A percentile compares a stretch with the other conserved stretches of the same genome.
Evolutionary conservation across 768 basidiomycete genomes (phyloP).

Genomic region (Russula olivacea): DNA sequence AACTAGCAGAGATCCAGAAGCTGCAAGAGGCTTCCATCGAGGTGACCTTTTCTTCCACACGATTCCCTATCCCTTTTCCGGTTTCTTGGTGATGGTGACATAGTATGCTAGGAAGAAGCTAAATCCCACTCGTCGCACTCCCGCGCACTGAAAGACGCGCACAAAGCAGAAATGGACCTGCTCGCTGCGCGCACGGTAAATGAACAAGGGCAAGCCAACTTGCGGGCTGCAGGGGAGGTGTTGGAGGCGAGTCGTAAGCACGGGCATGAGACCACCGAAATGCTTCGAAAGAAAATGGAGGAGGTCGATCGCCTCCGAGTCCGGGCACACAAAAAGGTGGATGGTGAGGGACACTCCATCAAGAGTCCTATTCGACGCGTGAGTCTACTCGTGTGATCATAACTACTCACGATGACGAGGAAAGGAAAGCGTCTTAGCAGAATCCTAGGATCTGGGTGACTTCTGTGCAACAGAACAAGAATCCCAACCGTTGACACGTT

Average conservation of each 20-base stretch:
- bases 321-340: constrained; percentile 50
- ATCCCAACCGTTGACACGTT: background rate
- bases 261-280: constrained; percentile 52
- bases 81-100: too few species aligned
- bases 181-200: constrained; percentile 45
- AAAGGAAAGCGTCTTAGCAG: background rate
- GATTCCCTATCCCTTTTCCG: background rate
- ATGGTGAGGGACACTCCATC: constrained; percentile 38
- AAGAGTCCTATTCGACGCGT: constrained; percentile 20
- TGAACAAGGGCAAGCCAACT: constrained; percentile 26
- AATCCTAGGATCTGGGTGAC: background rate
- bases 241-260: constrained; percentile 48
- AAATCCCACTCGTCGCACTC: constrained; percentile 49
- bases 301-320: constrained; percentile 63
- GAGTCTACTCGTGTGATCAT: background rate
- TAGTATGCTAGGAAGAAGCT: constrained; percentile 44
- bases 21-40: constrained; percentile 64
- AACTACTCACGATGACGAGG: background rate
- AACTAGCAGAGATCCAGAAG: constrained; percentile 61
- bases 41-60: constrained; percentile 29
- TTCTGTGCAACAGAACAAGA: background rate
- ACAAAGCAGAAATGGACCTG: constrained; percentile 57
- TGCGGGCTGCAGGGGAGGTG: constrained; percentile 42
- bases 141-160: constrained; percentile 49
- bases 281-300: constrained; percentile 62